A percentile compares a stretch with the other conserved stretches of the same genome.
These are phyloP conservation scores for Pisolithus tinctorius DNA, from an alignment of 768 basidiomycete species.

Conservation along the genomic window DNA sequence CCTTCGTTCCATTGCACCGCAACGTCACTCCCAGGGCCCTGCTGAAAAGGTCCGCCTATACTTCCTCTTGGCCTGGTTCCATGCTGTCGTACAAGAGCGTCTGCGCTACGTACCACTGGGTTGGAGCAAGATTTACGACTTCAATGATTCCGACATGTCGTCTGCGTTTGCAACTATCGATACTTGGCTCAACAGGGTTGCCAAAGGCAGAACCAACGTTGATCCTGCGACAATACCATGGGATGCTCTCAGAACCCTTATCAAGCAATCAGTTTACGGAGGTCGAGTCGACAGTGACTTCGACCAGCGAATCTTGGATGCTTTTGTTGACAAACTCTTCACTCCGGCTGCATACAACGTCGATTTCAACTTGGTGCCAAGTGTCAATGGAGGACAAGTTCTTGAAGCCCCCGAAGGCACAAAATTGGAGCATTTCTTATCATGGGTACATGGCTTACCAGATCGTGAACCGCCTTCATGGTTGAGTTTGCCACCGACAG, in stretches of 20 bases:
- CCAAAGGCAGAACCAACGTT: slow-evolving; percentile 87
- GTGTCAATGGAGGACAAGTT: slow-evolving; percentile 45
- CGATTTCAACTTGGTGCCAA: slow-evolving; percentile 83
- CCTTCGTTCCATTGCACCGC: slow-evolving; percentile 61
- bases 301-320: slow-evolving; percentile 87
- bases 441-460: slow-evolving; percentile 84
- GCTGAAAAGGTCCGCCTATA: slow-evolving; percentile 89
- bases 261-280: slow-evolving; percentile 96
- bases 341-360: slow-evolving; percentile 85
- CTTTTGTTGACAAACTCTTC: slow-evolving; percentile 90
- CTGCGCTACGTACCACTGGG: slow-evolving; percentile 93
- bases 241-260: slow-evolving; percentile 86
- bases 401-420: slow-evolving; percentile 85
- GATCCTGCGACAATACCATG: slow-evolving; percentile 91
- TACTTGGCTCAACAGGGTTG: slow-evolving; percentile 72
- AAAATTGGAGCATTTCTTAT: slow-evolving; percentile 83
- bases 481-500: slow-evolving; percentile 88
- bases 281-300: slow-evolving; percentile 93
- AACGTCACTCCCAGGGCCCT: slow-evolving; percentile 77
- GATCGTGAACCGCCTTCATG: slow-evolving; percentile 93
- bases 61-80: slow-evolving; percentile 98
- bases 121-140: slow-evolving; percentile 96
- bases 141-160: slow-evolving; percentile 97
- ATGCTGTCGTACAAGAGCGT: slow-evolving; percentile 95
- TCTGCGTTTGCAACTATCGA: slow-evolving; percentile 92